A percentile compares a stretch with the other conserved stretches of the same genome.
These are phyloP conservation scores for Talaromyces sp. DNA, from an alignment of 2,329 filamentous ascomycete genomes.

Conservation along the genomic window DNA sequence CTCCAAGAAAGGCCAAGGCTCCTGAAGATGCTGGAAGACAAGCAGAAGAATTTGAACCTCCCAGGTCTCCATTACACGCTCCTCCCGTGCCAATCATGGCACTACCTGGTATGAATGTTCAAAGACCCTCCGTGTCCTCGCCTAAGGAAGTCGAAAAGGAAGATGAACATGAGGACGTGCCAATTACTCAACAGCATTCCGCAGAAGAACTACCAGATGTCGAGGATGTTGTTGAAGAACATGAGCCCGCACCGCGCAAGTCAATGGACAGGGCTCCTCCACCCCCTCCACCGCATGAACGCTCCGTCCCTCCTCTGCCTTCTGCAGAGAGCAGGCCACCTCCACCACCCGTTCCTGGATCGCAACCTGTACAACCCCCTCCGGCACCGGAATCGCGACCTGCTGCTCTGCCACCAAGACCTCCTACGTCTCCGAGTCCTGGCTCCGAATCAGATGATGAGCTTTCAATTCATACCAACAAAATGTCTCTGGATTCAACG, in stretches of 20 bases:
- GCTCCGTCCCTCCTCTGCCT: conserved; percentile 44
- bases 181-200: conserved; percentile 41
- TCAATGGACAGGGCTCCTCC: conserved; percentile 45
- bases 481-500: conserved; percentile 40
- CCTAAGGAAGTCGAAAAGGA: conserved; percentile 50
- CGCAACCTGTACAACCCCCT: conserved; percentile 35
- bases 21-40: conserved; percentile 32
- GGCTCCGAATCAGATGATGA: conserved; percentile 91
- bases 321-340: conserved; percentile 38
- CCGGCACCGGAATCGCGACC: conserved; percentile 41
- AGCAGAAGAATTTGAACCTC: conserved; percentile 31
- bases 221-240: conserved; percentile 46
- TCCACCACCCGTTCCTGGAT: conserved; percentile 36
- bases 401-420: conserved; percentile 50
- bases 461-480: conserved; percentile 56
- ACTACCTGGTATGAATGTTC: conserved; percentile 65
- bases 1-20: conserved; percentile 52
- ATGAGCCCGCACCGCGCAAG: conserved; percentile 31
- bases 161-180: conserved; percentile 45
- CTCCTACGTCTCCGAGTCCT: conserved; percentile 63
- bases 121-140: conserved; percentile 49
- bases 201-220: conserved; percentile 53
- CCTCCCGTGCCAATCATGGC: conserved; percentile 55
- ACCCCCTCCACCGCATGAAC: conserved; percentile 51
- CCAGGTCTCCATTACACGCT: conserved; percentile 30